Evolutionary conservation across 1,284 basidiomycete species (phyloP), one percentile per base, ranked within the genome.

Genomic region (Austroboletus niveus): DNA sequence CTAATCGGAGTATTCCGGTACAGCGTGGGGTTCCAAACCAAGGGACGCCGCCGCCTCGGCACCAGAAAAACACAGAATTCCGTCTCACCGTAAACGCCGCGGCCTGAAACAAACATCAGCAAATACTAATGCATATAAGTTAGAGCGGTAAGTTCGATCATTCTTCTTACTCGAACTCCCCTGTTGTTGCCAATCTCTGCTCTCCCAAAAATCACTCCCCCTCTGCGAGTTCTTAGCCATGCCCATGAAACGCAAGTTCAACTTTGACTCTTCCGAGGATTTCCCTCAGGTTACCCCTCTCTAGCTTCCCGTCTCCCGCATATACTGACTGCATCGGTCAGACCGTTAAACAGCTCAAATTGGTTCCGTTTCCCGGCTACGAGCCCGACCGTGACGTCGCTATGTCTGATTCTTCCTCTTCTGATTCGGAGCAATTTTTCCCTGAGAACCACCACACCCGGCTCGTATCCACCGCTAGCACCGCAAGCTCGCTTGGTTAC

Each of bases 181-280:
- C 51, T 24, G 64, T 64, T 40, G n/a, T 17, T 15, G 15, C 32
- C 27, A 57, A 8, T 36, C 20, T 8, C 7, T 69, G 64, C 29
- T 11, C 35, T 49, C 38, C 39, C 20, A 38, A 35, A 43, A 53
- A 47, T 49, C 32, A 65, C 66, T 57, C 63, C 29, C 57, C 51
- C 42, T 63, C 67, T 58, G 27, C 64, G 62, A 38, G 47, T 52
- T 43, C 52, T 54, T 43, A 54, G 51, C 36, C 56, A 89, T 89
- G 85, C 75, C 80, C 43, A 59, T 87, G 64, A 90, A 90, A 68
- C 79, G 88, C 65, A 90, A 90, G 72, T 76, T 87, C 52, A 81
- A 83, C 54, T 57, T 75, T 35, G 83, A 84, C 57, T 69, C 74
- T 47, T 79, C 80, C 56, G 80, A 82, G 60, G 75, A 73, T 56